phyloP scores from a whole-genome alignment of 129 eudicot genomes.

The Artemisia tridentata region DNA sequence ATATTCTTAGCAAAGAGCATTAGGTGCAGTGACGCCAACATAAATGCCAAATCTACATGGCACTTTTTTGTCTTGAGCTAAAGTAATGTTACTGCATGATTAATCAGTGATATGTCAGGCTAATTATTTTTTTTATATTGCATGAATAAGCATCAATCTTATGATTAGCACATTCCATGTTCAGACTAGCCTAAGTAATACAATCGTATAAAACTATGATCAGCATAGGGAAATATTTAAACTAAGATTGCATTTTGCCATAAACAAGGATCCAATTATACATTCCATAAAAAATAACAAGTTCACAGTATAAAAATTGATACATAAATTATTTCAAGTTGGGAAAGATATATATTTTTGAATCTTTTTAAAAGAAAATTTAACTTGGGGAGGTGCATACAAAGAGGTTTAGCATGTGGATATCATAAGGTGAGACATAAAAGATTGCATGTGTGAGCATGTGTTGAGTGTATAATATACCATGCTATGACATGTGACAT shows the following conservation, averaged over 20 bases:
- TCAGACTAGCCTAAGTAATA: not conserved
- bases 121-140: not conserved
- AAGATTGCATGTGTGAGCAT: slow-evolving; percentile 38
- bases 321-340: not conserved
- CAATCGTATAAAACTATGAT: not conserved
- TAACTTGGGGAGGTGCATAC: slow-evolving; percentile 11
- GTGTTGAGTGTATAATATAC: slow-evolving; percentile 33
- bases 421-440: slow-evolving; percentile 15
- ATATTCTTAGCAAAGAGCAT: too few species aligned
- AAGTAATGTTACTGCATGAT: too few species aligned
- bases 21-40: too few species aligned
- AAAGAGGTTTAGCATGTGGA: slow-evolving; percentile 33
- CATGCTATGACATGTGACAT: slow-evolving; percentile 23
- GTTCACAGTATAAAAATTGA: not conserved
- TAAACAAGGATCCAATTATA: slow-evolving; percentile 5
- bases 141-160: slow-evolving; percentile 4
- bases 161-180: slow-evolving; percentile 23
- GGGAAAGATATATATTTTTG: not conserved
- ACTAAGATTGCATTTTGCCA: slow-evolving; percentile 17
- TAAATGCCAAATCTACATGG: too few species aligned
- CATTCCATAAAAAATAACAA: not conserved
- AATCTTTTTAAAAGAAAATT: too few species aligned
- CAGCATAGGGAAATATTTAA: not conserved
- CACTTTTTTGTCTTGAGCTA: too few species aligned
- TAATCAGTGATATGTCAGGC: too few species aligned